Base-by-base conservation (phyloP, 371 early-diverging fungal species). In the Actinomortierella ambigua region DNA sequence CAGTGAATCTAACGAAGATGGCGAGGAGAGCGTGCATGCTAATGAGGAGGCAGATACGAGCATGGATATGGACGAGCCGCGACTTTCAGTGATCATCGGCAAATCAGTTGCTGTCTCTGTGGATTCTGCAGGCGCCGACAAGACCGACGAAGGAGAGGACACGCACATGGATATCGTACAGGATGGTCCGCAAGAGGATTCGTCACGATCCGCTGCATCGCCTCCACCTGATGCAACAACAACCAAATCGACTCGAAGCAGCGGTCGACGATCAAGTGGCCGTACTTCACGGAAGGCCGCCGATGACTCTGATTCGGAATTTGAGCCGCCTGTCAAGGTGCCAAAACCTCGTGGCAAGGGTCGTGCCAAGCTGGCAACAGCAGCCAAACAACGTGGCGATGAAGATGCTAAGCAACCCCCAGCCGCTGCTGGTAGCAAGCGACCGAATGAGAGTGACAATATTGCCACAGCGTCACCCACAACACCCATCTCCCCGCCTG, bases 231-330 rank as follows among this genome's bases (percentile, higher is more conserved):
- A 4, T 34, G 11, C 41, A 58, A 48, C 48, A 61, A 67, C 42
- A 15, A 48, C 7, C 14, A 54, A 4, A 13, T 54, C 20, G 40
- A 39, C 18, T 41, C 48, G 57, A 53, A 6, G 68, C 53, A 1
- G 54, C 14, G 0, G 51, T 41, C 15, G 53, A 57, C 2, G 57
- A 57, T 26, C 58, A 57, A 22, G 43, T 46, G 4, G 47, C 20
- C 8, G 43, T 29, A 57, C 47, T 43, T 7, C 53, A 3, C 55
- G 53, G 15, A 53, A 43, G n/a, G n/a, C 49, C 8, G 53, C 15
- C 14, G 56, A 56, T 17, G 48, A 56, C 15, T 69, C 69, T 1
- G 69, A 63, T 26, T 51, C 60, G 4, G 69, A 69, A 15, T 69
- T 69, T 26, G 69, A 63, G 17, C 63, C 64, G n/a, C 53, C 57